Base-by-base conservation (phyloP, 2,329 filamentous ascomycete genomes). In the Leptographium procerum region DNA sequence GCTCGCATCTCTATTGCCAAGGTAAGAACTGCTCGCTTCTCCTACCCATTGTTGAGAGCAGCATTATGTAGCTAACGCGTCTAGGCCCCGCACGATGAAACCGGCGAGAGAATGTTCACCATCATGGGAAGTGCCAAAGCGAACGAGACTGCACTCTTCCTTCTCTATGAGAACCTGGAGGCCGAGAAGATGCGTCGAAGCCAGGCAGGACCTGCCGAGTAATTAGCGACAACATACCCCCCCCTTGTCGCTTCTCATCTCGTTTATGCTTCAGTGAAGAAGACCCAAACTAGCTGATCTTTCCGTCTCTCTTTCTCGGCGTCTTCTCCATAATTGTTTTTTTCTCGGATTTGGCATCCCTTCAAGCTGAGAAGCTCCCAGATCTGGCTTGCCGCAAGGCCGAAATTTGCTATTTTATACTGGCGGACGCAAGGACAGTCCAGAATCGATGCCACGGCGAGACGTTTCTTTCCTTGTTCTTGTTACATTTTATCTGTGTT, bases 71-170 rank as follows among this genome's bases (percentile, higher is more conserved):
- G 66, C 54, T 50, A 34, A 47, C n/a, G 56, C 50, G 19, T 7
- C 29, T 57, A 85, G 81, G 87, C 91, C 52, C 90, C 94, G 59
- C 94, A 99, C 69, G 94, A 99, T 67, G 94, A 97, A 66, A 95
- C 90, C 61, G 94, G 94, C 65, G 94, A 99, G 81, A 87, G 94
- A 68, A 99, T 99, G 94, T 99, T 99, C 77, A 99, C 94, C 69
- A 99, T 99, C 71, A 96, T 95, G 82, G 94, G 94, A 65, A 95
- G 89, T 61, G 86, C 89, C 61, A 87, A 87, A 75, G 90, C 91
- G 64, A 99, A 99, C 68, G 94, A 99, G 75, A 92, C 91, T 66
- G 94, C 94, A 5, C 80, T 99, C 31, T 96, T 96, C 74, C 85
- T 99, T 57, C 80, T 99, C 63, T 99, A 99, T 72, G 94, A 99